Evolutionary conservation across 1,139 yeast genomes (phyloP).

Genomic region (Yamadazyma diospyri): DNA sequence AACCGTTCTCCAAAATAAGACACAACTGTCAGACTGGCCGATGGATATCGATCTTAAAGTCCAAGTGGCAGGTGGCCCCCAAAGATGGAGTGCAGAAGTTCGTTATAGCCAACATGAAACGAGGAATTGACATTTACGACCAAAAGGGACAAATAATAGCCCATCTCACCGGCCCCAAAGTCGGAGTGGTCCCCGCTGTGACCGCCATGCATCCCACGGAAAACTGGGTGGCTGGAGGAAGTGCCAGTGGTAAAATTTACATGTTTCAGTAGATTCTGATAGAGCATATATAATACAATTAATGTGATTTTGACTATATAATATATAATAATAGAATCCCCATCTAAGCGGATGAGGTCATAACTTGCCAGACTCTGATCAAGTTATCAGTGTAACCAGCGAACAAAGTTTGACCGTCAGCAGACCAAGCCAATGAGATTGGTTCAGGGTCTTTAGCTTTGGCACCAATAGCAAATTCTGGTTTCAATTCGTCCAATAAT

Average conservation of each 20-base stretch:
- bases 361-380: constrained; percentile 99
- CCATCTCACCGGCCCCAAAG: constrained; percentile 53
- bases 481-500: constrained; percentile 97
- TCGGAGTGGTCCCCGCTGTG: constrained; percentile 93
- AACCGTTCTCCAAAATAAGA: constrained; percentile 58
- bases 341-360: constrained; percentile 72
- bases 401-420: constrained; percentile 99
- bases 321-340: not conserved
- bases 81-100: constrained; percentile 75
- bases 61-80: constrained; percentile 76
- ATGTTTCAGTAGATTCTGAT: constrained; percentile 38
- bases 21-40: constrained; percentile 96
- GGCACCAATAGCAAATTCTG: constrained; percentile 89
- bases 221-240: constrained; percentile 92
- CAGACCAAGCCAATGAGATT: constrained; percentile 98
- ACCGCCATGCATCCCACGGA: constrained; percentile 75
- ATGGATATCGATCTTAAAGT: constrained; percentile 90
- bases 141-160: constrained; percentile 75
- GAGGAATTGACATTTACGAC: constrained; percentile 77
- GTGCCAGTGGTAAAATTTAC: constrained; percentile 90
- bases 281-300: not conserved
- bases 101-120: constrained; percentile 89
- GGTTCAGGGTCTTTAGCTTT: constrained; percentile 98
- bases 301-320: not conserved
- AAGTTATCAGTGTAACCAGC: constrained; percentile 99